Evolutionary conservation across 2,329 filamentous ascomycete species (phyloP).

Genomic region (Phialocephala subalpina): DNA sequence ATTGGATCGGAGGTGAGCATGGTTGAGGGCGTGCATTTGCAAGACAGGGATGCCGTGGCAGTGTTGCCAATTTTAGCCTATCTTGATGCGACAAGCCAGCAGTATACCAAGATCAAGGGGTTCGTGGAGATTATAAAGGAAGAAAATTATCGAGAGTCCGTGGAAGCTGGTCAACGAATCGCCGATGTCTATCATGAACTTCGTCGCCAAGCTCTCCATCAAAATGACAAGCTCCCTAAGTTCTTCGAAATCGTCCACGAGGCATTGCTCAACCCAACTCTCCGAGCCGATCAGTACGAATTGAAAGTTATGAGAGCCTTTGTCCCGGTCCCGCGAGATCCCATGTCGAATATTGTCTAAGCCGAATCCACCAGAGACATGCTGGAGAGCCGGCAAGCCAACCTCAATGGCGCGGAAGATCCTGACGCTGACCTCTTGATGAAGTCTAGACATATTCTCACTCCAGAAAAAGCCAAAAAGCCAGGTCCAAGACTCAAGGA

Average conservation of each 20-base stretch:
- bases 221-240: background rate
- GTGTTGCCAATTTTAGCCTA: background rate
- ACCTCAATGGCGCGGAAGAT: too few relatives aligned
- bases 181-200: background rate
- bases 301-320: too few relatives aligned
- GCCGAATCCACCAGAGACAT: too few relatives aligned
- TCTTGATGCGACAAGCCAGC: background rate
- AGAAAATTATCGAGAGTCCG: background rate
- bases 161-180: background rate
- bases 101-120: background rate
- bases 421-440: background rate
- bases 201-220: background rate
- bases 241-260: conserved; percentile 4
- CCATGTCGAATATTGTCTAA: too few relatives aligned
- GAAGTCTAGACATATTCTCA: background rate
- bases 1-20: background rate
- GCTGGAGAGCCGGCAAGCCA: too few relatives aligned
- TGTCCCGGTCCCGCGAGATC: background rate
- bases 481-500: background rate
- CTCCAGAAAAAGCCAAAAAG: background rate
- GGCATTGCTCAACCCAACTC: conserved; percentile 8
- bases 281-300: conserved; percentile 1
- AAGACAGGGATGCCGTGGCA: background rate
- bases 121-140: background rate
- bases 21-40: background rate